phyloP scores from a whole-genome alignment of 1,139 yeast species.

The Hansenula anomala region DNA sequence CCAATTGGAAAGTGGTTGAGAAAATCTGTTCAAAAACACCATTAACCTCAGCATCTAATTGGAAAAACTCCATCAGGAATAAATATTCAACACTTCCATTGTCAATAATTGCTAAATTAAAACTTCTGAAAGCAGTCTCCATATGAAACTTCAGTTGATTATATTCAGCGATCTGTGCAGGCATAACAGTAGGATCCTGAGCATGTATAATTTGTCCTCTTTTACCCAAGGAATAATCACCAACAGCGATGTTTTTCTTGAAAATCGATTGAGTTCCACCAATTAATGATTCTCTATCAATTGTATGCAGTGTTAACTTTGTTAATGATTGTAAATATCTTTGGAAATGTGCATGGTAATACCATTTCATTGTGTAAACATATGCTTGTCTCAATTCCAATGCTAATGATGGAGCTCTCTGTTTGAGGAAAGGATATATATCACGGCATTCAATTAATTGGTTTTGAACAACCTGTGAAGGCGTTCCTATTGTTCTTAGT shows the following conservation, averaged over 20 bases:
- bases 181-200: conserved; percentile 61
- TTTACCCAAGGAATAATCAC: conserved; percentile 38
- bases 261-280: conserved; percentile 29
- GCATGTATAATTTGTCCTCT: conserved; percentile 49
- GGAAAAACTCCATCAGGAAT: conserved; percentile 70
- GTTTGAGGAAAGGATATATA: conserved; percentile 49
- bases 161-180: conserved; percentile 83
- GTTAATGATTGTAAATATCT: conserved; percentile 76
- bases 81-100: conserved; percentile 75
- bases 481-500: conserved; percentile 42
- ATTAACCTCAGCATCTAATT: conserved; percentile 39
- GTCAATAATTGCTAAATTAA: conserved; percentile 70
- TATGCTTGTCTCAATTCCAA: conserved; percentile 78
- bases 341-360: conserved; percentile 73
- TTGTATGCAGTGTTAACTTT: conserved; percentile 46
- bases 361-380: conserved; percentile 88
- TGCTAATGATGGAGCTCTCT: conserved; percentile 61
- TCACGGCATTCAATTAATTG: conserved; percentile 58
- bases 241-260: conserved; percentile 2
- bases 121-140: conserved; percentile 70
- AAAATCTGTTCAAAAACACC: conserved; percentile 43
- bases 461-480: conserved; percentile 75
- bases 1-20: conserved; percentile 47
- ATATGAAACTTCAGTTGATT: conserved; percentile 62
- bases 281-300: conserved; percentile 49